Percentiles rank a stretch among this genome's conserved stretches.
phyloP scores from a whole-genome alignment of 257 asterid species.

The Gentiana macrophylla region DNA sequence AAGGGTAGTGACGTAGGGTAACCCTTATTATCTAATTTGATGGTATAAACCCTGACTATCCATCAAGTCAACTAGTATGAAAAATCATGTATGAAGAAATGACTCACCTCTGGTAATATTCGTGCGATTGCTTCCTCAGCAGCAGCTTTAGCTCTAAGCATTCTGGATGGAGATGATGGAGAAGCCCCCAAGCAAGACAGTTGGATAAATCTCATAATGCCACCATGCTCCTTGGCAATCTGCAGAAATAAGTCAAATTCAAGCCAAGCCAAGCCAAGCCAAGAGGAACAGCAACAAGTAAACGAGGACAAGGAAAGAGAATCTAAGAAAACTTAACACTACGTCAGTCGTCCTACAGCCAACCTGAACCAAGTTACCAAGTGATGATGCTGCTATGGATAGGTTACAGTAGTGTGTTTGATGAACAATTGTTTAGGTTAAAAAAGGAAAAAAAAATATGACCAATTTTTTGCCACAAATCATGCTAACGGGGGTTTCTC shows the following conservation, averaged over 20 bases:
- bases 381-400: no score
- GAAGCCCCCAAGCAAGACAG: constrained; percentile 90
- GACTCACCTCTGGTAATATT: constrained; percentile 66
- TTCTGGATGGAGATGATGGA: constrained; percentile 60
- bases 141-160: constrained; percentile 90
- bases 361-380: no score
- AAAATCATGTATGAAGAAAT: not conserved
- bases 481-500: no score
- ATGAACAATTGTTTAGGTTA: no score
- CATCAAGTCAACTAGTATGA: not conserved
- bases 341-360: no score
- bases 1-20: no score
- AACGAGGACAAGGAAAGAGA: not conserved
- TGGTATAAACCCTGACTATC: no score
- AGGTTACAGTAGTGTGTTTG: no score
- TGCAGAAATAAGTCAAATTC: constrained; percentile 18
- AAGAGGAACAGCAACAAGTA: not conserved
- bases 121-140: constrained; percentile 76
- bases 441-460: no score
- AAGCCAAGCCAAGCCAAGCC: constrained; percentile 4
- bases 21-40: no score
- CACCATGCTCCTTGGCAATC: constrained; percentile 98
- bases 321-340: not conserved
- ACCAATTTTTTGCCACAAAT: no score
- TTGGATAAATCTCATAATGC: constrained; percentile 83